Evolutionary conservation across 2,329 filamentous ascomycete genomes (phyloP).

Genomic region (Fusarium armeniacum): DNA sequence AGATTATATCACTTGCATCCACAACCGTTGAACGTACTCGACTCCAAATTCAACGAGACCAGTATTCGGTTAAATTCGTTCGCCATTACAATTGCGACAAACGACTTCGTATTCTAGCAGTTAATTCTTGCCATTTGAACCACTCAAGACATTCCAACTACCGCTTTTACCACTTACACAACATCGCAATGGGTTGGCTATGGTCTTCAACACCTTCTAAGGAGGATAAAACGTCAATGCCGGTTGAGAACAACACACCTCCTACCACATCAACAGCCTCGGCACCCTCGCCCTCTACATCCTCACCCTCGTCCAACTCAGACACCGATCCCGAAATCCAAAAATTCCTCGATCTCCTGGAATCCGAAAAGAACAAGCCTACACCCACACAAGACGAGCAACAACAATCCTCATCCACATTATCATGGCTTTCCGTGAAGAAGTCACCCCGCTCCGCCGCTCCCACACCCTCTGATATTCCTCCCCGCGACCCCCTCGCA

Average conservation of each 20-base stretch:
- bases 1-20: constrained; percentile 7
- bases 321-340: constrained; percentile 65
- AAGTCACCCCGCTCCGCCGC: constrained; percentile 48
- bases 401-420: constrained; percentile 48
- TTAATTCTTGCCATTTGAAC: neutral
- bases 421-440: constrained; percentile 56
- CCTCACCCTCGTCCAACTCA: constrained; percentile 41
- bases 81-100: constrained; percentile 3
- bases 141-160: neutral
- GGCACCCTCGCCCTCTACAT: constrained; percentile 5
- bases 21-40: constrained; percentile 6
- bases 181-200: constrained; percentile 71
- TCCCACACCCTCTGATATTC: constrained; percentile 43
- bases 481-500: constrained; percentile 64
- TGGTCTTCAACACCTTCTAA: constrained; percentile 62
- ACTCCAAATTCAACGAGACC: constrained; percentile 7
- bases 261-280: constrained; percentile 38
- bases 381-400: constrained; percentile 39
- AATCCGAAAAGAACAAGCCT: constrained; percentile 52
- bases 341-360: constrained; percentile 66
- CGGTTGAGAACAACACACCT: constrained; percentile 46
- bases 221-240: constrained; percentile 45
- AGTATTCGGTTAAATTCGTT: neutral
- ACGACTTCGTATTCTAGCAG: neutral
- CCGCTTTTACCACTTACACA: constrained; percentile 3